A percentile compares a stretch with the other conserved stretches of the same genome.
phyloP scores from a whole-genome alignment of 2,329 filamentous ascomycete genomes.

The Colletotrichum musae region DNA sequence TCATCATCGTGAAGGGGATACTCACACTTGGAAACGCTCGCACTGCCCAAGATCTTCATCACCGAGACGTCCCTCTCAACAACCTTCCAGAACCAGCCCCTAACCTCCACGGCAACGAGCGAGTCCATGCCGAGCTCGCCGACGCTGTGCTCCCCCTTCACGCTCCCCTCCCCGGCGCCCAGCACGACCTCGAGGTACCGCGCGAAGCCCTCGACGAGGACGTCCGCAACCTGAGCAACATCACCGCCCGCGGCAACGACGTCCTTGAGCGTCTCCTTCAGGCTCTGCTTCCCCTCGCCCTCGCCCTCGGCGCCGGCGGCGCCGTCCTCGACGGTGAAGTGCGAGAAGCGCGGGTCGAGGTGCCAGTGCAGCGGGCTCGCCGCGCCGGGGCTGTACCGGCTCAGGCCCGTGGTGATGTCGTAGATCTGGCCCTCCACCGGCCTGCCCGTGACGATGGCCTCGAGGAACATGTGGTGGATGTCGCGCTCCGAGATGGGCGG shows the following conservation, averaged over 20 bases:
- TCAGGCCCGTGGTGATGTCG: conserved; percentile 46
- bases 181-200: conserved; percentile 43
- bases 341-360: conserved; percentile 58
- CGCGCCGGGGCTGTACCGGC: conserved; percentile 52
- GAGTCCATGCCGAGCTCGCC: conserved; percentile 50
- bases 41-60: conserved; percentile 59
- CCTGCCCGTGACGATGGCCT: conserved; percentile 46
- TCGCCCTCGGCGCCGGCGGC: conserved; percentile 10
- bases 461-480: conserved; percentile 49
- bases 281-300: conserved; percentile 38
- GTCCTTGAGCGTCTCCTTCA: conserved; percentile 49
- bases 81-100: conserved; percentile 63
- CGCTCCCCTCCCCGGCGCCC: conserved; percentile 43
- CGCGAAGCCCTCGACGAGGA: conserved; percentile 48
- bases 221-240: conserved; percentile 43
- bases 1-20: too few species aligned
- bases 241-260: conserved; percentile 37
- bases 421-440: conserved; percentile 44
- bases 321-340: conserved; percentile 49
- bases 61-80: conserved; percentile 60
- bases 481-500: conserved; percentile 48
- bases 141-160: conserved; percentile 51
- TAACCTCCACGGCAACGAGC: conserved; percentile 53
- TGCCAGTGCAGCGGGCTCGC: conserved; percentile 58
- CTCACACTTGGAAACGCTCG: conserved; percentile 43